Conservation (phyloP, 2,329 filamentous ascomycete species). For the Leptodontidium sp. region DNA sequence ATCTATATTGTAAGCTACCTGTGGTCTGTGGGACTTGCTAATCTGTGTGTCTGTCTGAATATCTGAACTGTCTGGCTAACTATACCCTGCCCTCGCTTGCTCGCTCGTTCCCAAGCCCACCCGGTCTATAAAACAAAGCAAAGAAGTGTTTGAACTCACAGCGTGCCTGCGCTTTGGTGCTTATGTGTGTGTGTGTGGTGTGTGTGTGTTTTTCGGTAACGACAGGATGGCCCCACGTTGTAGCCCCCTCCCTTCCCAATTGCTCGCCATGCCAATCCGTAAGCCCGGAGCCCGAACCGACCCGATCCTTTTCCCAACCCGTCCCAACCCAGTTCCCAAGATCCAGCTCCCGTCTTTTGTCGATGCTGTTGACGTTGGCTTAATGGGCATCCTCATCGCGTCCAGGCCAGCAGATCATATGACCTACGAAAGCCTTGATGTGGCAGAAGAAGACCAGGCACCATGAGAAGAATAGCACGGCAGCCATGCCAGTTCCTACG, state of each 20-base stretch:
- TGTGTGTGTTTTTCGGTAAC: slow-evolving; percentile 8
- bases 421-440: slow-evolving; percentile 40
- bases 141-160: slow-evolving; percentile 3
- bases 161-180: slow-evolving; percentile 8
- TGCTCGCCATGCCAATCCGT: slow-evolving; percentile 6
- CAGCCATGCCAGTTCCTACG: slow-evolving; percentile 49
- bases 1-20: slow-evolving; percentile 7
- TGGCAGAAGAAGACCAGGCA: slow-evolving; percentile 42
- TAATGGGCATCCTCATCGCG: slow-evolving; percentile 46
- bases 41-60: neutral
- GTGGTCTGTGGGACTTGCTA: neutral
- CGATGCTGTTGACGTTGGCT: neutral
- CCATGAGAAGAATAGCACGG: slow-evolving; percentile 56
- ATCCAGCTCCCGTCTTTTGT: neutral
- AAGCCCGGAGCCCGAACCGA: neutral
- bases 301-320: neutral
- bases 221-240: slow-evolving; percentile 4
- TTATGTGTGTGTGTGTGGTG: neutral
- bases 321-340: neutral
- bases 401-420: slow-evolving; percentile 46
- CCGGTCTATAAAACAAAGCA: neutral
- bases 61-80: neutral
- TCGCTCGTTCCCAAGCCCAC: slow-evolving; percentile 7
- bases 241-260: neutral
- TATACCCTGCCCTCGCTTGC: slow-evolving; percentile 5